phyloP scores from a whole-genome alignment of 331 rosid species.

The Telfairia occidentalis region DNA sequence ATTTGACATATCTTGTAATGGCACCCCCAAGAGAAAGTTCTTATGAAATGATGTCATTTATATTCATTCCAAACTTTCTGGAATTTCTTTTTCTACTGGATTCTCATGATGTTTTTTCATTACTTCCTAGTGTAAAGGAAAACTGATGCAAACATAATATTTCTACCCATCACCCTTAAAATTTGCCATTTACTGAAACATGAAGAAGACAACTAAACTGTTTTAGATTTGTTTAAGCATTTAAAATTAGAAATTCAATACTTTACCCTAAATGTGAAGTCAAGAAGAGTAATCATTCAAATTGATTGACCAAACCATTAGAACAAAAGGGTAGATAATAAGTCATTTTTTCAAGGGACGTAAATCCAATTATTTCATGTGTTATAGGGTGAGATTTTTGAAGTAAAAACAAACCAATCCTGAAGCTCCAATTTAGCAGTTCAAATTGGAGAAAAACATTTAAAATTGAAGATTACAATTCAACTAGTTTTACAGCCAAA shows the following conservation, averaged over 20 bases:
- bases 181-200: not conserved
- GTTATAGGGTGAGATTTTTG: too few relatives aligned
- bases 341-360: too few relatives aligned
- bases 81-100: not conserved
- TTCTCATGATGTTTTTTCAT: not conserved
- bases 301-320: too few relatives aligned
- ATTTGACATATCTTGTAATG: not conserved
- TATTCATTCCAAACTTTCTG: not conserved
- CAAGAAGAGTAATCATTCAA: too few relatives aligned
- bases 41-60: constrained; percentile 1
- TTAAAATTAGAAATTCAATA: too few relatives aligned
- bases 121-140: not conserved
- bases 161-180: not conserved
- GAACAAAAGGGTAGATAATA: too few relatives aligned
- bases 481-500: not conserved
- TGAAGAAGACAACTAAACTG: not conserved
- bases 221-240: too few relatives aligned
- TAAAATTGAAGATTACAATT: not conserved
- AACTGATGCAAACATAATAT: not conserved
- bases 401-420: too few relatives aligned
- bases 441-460: not conserved
- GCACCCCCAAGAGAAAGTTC: not conserved
- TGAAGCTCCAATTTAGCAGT: not conserved
- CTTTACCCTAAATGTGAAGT: too few relatives aligned
- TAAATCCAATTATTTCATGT: too few relatives aligned